Percentiles rank a stretch among this genome's conserved stretches.
phyloP scores from a whole-genome alignment of 2,329 filamentous ascomycete genomes.

The Colletotrichum somersetense region DNA sequence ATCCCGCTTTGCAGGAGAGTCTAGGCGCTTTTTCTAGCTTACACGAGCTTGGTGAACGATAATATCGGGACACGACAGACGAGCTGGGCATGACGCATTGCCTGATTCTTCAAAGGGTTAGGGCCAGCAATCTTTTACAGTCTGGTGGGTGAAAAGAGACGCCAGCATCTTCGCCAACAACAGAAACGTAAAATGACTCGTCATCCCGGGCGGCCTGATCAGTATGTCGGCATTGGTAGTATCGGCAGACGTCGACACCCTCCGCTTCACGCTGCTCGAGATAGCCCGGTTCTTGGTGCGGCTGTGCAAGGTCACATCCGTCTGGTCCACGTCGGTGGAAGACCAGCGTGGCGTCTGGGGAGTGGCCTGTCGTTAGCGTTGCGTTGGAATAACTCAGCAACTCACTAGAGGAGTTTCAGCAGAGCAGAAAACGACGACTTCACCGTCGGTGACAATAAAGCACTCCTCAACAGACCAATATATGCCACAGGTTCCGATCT shows the following conservation, averaged over 20 bases:
- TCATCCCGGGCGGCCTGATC: not conserved
- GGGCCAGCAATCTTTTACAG: not conserved
- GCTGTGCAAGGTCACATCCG: not conserved
- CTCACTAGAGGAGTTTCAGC: not conserved
- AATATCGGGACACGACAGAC: not conserved
- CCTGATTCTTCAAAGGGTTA: not conserved
- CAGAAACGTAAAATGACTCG: not conserved
- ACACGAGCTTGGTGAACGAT: not conserved
- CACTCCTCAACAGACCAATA: not conserved
- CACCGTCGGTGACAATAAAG: not conserved
- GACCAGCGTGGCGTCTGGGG: slow-evolving; percentile 47
- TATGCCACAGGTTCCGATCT: not conserved
- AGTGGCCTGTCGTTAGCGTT: not conserved
- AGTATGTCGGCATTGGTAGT: not conserved
- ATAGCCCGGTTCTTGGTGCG: not conserved
- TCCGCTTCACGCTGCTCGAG: not conserved
- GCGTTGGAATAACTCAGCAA: not conserved
- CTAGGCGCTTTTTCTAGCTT: not conserved
- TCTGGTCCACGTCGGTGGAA: not conserved
- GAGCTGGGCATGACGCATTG: not conserved
- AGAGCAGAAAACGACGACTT: not conserved
- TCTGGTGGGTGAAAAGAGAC: not conserved
- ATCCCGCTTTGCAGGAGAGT: not conserved
- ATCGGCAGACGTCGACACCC: not conserved
- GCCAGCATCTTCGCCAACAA: not conserved